Evolutionary conservation across 371 early-diverging fungal genomes (phyloP).

Genomic region (Mucor mucedo): DNA sequence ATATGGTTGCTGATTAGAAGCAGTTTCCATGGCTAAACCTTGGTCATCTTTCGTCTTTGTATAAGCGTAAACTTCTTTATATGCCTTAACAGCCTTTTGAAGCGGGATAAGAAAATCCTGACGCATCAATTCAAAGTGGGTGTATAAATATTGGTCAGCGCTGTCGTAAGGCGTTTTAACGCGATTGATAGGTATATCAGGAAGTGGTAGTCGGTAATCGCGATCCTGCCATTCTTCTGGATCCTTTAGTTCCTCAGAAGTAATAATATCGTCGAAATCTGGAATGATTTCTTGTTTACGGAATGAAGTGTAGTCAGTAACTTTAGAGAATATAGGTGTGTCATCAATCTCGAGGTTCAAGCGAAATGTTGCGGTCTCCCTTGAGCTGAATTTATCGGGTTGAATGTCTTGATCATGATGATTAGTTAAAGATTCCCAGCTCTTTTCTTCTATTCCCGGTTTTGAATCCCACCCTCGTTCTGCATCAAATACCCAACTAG

Average conservation of each 20-base stretch:
- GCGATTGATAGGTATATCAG: conserved; percentile 60
- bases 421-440: background rate
- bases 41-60: conserved; percentile 34
- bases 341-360: conserved; percentile 40
- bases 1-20: conserved; percentile 19
- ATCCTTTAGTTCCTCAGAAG: conserved; percentile 15
- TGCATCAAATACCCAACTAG: conserved; percentile 10
- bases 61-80: conserved; percentile 28
- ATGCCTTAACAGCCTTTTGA: conserved; percentile 53
- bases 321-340: conserved; percentile 29
- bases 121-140: conserved; percentile 69
- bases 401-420: background rate
- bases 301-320: conserved; percentile 33
- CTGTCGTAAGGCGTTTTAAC: conserved; percentile 54
- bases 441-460: conserved; percentile 1
- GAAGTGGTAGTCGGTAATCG: conserved; percentile 25
- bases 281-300: conserved; percentile 36
- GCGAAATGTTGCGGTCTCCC: conserved; percentile 20
- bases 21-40: conserved; percentile 21
- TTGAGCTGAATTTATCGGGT: conserved; percentile 5
- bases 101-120: conserved; percentile 67
- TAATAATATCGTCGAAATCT: conserved; percentile 31
- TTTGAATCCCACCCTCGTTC: conserved; percentile 18
- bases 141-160: conserved; percentile 62
- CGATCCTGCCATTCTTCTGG: conserved; percentile 17